Evolutionary conservation across 305 asterid species (phyloP), one percentile per base, ranked within the genome.

Genomic region (Plantago rigida): DNA sequence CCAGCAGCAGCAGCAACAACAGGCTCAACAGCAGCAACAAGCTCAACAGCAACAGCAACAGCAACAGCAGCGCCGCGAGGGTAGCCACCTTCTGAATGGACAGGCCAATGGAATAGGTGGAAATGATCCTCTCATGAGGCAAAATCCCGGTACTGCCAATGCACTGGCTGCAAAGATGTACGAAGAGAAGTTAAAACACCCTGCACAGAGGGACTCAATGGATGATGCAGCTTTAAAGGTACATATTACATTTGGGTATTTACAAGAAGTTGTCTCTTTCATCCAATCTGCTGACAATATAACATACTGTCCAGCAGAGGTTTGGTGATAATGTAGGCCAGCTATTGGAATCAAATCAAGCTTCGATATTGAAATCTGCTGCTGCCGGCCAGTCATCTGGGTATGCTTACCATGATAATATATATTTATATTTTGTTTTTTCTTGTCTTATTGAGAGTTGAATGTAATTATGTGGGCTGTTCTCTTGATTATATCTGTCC

Each of bases 151-250:
- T 26, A 78, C 96, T 47, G 96, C 97, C 41, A 93, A 79, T 79
- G 90, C 87, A 44, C 39, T 81, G 71, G 94, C 97, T 8, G 80
- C 96, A 45, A 89, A 89, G 74, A 87, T 93, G 94, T 93, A 93
- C 2, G 99, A 89, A 71, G 97, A 93, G 71, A 83, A 85, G 63
- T 65, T 93, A 56, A 90, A 90, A 81, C 73, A 76, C 36, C 95
- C 96, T 1, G 80, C 65, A 61, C 95, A 79, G 77, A 87, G 96
- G 81, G 97, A 90, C 70, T 85, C 96, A 46, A 57, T 85, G 78
- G 99, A 89, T 9, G 99, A 89, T 81, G 85, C 90, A 26, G 75
- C 95, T 41, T 70, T 89, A 75, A 93, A 93, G 99, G 99, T 89
- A 79, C 47, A 1, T 7, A 22, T 45, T 50, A 57, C 52, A 34